These are phyloP conservation scores for Asterochloris sp. DNA, from an alignment of 139 green algal genomes.

Conservation along the genomic window DNA sequence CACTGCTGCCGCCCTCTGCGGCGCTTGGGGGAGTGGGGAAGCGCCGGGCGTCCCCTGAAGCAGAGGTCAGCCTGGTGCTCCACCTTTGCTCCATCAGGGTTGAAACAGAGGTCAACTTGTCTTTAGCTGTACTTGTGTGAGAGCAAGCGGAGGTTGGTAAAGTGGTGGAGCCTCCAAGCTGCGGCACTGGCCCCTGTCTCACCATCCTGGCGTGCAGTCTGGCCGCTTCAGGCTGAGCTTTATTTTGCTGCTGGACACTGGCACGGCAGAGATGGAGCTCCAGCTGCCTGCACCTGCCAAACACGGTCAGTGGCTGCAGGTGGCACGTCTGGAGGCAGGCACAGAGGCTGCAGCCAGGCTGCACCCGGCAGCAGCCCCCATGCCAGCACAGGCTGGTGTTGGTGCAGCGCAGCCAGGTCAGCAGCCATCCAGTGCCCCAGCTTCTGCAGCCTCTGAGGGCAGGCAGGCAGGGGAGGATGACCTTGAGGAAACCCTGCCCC, in stretches of 20 bases:
- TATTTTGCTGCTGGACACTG: no score
- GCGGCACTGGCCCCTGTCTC: neutral
- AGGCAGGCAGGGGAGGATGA: constrained; percentile 13
- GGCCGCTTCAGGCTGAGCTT: no score
- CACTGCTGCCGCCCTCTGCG: constrained; percentile 23
- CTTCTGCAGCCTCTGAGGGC: neutral
- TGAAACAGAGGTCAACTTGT: neutral
- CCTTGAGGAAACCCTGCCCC: constrained; percentile 32
- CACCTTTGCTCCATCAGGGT: neutral
- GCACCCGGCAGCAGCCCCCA: neutral
- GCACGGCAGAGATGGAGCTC: neutral
- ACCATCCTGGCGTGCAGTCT: no score
- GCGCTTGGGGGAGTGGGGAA: constrained; percentile 26
- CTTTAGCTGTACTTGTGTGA: no score
- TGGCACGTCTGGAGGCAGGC: no score
- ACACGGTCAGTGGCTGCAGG: no score
- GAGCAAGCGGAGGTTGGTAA: neutral
- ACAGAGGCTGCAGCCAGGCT: no score
- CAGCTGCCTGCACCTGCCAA: neutral
- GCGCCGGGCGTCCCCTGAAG: constrained; percentile 34
- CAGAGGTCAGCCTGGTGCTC: neutral
- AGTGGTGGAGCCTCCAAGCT: neutral
- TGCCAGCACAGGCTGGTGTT: neutral
- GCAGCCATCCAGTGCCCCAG: neutral
- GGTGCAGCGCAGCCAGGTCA: neutral